Percentiles rank a stretch among this genome's conserved stretches.
Evolutionary conservation across 192 early-diverging fungal genomes (phyloP).

Genomic region (Coemansia sp.): DNA sequence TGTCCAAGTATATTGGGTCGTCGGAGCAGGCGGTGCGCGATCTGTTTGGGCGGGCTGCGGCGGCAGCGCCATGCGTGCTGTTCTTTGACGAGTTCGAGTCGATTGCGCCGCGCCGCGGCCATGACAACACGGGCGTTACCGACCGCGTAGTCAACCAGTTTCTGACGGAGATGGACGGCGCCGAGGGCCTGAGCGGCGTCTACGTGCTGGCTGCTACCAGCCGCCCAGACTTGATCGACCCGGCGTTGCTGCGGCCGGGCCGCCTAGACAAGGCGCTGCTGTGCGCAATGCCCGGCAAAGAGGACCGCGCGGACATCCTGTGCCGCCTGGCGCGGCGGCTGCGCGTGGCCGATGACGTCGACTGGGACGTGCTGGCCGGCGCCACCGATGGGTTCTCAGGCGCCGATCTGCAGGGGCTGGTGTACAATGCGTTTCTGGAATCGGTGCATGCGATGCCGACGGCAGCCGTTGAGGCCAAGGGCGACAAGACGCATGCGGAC

Average conservation of each 20-base stretch:
- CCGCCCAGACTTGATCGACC: conserved; percentile 83
- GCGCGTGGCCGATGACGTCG: conserved; percentile 59
- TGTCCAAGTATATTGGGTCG: conserved; percentile 99
- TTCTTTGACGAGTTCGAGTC: conserved; percentile 99
- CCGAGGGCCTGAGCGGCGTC: conserved; percentile 92
- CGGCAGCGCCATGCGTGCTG: conserved; percentile 90
- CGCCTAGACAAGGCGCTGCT: conserved; percentile 81
- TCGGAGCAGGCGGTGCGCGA: conserved; percentile 94
- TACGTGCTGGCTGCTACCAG: conserved; percentile 94
- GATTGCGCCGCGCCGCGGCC: conserved; percentile 94
- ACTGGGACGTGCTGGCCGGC: conserved; percentile 63
- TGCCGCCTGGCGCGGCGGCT: conserved; percentile 71
- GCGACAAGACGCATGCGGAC: conserved; percentile 9
- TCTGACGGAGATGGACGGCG: conserved; percentile 98
- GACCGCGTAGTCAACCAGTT: conserved; percentile 99
- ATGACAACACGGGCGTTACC: conserved; percentile 97
- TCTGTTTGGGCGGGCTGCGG: conserved; percentile 89
- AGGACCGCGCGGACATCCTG: conserved; percentile 84
- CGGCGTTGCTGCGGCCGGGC: conserved; percentile 76
- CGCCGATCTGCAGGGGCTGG: conserved; percentile 91
- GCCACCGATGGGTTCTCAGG: conserved; percentile 78
- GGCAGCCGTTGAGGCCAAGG: neutral
- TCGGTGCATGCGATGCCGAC: conserved; percentile 68
- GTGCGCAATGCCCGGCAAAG: conserved; percentile 74
- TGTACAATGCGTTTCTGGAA: conserved; percentile 90